Percentiles rank a stretch among this genome's conserved stretches.
These are phyloP conservation scores for Sporothrix pallida DNA, from an alignment of 2,329 filamentous ascomycete species.

Conservation along the genomic window DNA sequence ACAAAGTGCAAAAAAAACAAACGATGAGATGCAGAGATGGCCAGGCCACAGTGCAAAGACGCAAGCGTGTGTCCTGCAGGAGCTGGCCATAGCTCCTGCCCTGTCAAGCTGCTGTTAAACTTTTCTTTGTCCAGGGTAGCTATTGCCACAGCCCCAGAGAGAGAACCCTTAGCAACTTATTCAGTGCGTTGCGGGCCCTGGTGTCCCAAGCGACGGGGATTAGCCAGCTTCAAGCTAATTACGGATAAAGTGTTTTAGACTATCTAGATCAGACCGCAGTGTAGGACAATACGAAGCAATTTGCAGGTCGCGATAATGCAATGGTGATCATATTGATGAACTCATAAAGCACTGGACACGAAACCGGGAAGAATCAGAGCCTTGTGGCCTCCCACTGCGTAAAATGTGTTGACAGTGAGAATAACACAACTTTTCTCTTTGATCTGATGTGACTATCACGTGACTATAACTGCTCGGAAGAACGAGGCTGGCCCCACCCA, in stretches of 20 bases:
- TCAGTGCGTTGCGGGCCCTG: background rate
- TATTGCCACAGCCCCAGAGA: background rate
- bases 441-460: background rate
- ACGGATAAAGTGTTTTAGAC: constrained; percentile 17
- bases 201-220: background rate
- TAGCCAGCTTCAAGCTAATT: constrained; percentile 16
- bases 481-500: constrained; percentile 12
- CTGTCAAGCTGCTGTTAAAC: background rate
- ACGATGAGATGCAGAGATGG: no score
- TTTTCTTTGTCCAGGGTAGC: background rate
- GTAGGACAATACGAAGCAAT: constrained; percentile 1
- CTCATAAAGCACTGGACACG: background rate
- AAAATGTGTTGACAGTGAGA: no score
- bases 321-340: background rate
- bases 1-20: no score
- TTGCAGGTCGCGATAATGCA: background rate
- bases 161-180: background rate
- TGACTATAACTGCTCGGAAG: background rate
- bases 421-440: no score
- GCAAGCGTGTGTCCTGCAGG: background rate
- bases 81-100: constrained; percentile 27
- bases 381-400: no score
- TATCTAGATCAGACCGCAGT: background rate
- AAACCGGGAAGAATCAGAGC: background rate
- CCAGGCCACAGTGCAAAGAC: constrained; percentile 9